phyloP scores from a whole-genome alignment of 1,139 yeast genomes.

The Suhomyces atakaporum region DNA sequence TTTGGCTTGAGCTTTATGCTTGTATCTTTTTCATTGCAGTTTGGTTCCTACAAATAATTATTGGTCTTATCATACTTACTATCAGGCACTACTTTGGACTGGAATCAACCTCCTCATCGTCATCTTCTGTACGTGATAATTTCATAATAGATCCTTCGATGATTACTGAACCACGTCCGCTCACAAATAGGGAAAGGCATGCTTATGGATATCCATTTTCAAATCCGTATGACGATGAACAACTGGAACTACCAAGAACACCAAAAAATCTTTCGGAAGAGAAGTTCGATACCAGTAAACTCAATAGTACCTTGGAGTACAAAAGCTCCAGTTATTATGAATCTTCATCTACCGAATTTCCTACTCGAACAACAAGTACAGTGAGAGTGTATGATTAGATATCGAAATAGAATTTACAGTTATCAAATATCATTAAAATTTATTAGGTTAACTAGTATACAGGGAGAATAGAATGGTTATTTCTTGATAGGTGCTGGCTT shows the following conservation, averaged over 20 bases:
- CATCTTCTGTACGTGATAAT: conserved; percentile 1
- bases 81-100: neutral
- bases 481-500: conserved; percentile 60
- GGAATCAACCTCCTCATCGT: neutral
- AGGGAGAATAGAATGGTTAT: conserved; percentile 14
- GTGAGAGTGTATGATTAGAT: conserved; percentile 2
- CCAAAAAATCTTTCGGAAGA: neutral
- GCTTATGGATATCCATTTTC: conserved; percentile 36
- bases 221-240: conserved; percentile 17
- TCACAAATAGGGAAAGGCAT: conserved; percentile 28
- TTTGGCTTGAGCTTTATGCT: conserved; percentile 48
- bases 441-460: conserved; percentile 11
- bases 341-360: conserved; percentile 3
- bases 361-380: conserved; percentile 9
- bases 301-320: neutral
- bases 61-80: conserved; percentile 33
- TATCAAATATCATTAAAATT: neutral
- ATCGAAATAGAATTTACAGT: neutral
- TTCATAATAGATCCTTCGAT: conserved; percentile 3
- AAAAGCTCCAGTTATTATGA: conserved; percentile 10
- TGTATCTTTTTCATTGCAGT: conserved; percentile 43
- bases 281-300: neutral
- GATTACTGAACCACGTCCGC: conserved; percentile 36
- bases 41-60: conserved; percentile 50
- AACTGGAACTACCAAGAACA: neutral